phyloP scores from a whole-genome alignment of 768 basidiomycete genomes.

The Cyclocybe cylindracea region DNA sequence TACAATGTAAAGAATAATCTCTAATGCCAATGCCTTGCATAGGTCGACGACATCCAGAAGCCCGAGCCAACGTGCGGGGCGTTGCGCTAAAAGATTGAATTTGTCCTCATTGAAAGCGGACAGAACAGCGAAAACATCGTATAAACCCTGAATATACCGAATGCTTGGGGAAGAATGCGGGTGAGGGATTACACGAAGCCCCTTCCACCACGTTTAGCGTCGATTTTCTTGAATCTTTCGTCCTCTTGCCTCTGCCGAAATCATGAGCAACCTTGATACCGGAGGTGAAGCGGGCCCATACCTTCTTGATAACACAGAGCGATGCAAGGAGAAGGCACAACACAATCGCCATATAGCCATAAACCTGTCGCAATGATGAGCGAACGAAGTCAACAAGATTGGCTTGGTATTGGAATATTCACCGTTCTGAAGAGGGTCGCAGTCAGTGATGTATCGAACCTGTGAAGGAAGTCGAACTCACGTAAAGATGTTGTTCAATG shows the following conservation, averaged over 20 bases:
- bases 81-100: neutral
- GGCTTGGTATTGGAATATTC: slow-evolving; percentile 14
- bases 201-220: slow-evolving; percentile 82
- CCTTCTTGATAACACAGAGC: slow-evolving; percentile 85
- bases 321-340: slow-evolving; percentile 76
- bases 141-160: slow-evolving; percentile 15
- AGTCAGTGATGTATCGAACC: neutral
- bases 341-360: slow-evolving; percentile 84
- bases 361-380: slow-evolving; percentile 45
- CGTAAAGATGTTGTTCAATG: slow-evolving; percentile 84
- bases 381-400: neutral
- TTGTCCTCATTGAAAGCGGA: slow-evolving; percentile 1
- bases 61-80: too few relatives aligned
- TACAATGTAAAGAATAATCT: too few relatives aligned
- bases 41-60: too few relatives aligned
- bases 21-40: too few relatives aligned
- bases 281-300: slow-evolving; percentile 20
- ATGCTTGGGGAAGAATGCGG: slow-evolving; percentile 7
- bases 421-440: slow-evolving; percentile 42
- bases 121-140: slow-evolving; percentile 13
- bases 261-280: neutral
- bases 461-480: slow-evolving; percentile 36
- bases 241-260: slow-evolving; percentile 66
- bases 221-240: slow-evolving; percentile 87
- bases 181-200: slow-evolving; percentile 67